Evolutionary conservation across 2,329 filamentous ascomycete species (phyloP), one percentile per base, ranked within the genome.

Genomic region (Beauveria pseudobassiana): DNA sequence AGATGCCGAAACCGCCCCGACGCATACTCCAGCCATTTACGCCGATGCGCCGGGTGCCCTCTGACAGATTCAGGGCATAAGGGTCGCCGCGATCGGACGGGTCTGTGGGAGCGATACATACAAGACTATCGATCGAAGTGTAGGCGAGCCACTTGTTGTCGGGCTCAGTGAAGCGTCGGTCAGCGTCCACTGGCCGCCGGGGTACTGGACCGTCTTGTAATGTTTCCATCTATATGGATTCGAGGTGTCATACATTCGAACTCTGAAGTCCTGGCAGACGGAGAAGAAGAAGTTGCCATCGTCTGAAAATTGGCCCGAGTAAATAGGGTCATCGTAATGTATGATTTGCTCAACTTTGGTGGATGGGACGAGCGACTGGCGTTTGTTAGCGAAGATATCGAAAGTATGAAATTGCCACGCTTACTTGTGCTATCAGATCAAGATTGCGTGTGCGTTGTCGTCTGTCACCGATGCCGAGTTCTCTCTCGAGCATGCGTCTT

Each of bases 201-300:
- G 91, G 73, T 95, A 96, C 30, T 81, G 78, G 5, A 92, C 90
- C 0, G 90, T 93, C 77, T 93, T 98, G 80, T 97, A 97, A 73
- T 96, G 93, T 72, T 88, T 89, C 95, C 95, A 99, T 66, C 92
- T 84, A 74, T 95, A 96, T 0, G 93, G 92, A 68, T 97, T 96
- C 1, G 90, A 93, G 0, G 95, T 98, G 73, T 98, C 93, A 75
- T 98, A 99, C 90, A 99, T 93, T 59, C 93, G 88, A 10, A 99
- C 92, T 67, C 87, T 89, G 77, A 96, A 96, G 74, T 98, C 93
- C 74, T 97, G 91, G 10, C 89, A 89, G 69, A 90, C 95, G 6
- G 89, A 87, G 72, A 93, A 98, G 78, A 97, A 98, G 78, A 98
- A 98, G 74, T 96, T 96, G 28, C 95, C 95, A 68, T 99, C 95